Evolutionary conservation across 768 basidiomycete genomes (phyloP), one percentile per base, ranked within the genome.

Genomic region (Clitopilus passeckerianus): DNA sequence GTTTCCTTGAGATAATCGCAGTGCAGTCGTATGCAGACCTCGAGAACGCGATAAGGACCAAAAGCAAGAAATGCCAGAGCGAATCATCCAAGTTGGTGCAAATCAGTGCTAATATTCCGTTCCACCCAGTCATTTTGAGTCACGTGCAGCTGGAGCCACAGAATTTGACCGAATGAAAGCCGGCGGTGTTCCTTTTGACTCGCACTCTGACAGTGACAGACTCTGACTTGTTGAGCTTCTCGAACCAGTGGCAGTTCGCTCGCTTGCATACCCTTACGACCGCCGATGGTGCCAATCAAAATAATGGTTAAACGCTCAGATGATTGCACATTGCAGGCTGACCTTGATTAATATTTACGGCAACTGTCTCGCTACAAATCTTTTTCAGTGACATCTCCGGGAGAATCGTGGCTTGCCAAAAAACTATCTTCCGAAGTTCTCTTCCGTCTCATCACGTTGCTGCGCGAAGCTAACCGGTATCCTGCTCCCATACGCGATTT

Each of bases 51-150:
- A 59, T 58, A 53, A 56, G 53, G 58, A 56, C 58, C 64, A 63
- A 33, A 64, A 55, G 56, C 65, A 59, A 64, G 60, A 58, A 55
- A 58, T 55, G 58, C 64, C 67, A 63, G 63, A 58, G 55, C 61
- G 65, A 62, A 67, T 61, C 67, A 66, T 68, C 62, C 23, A 22
- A 34, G 54, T 41, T 34, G 52, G 57, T 44, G 16, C 60, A 53
- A 53, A 59, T 53, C 43, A 50, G 60, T 63, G 53, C 46, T 50
- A 50, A 50, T 50, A 50, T 23, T 50, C 20, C 46, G 7, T 7
- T 50, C 46, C 46, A 23, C 46, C 46, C 46, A 50, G 46, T 50
- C 46, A 50, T 50, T 50, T 9, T 20, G 46, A 50, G n/a, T 50
- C 46, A 50, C 46, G 46, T 50, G 46, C 27, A 50, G 16, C 16